These are phyloP conservation scores for Cardiospermum halicacabum DNA, from an alignment of 345 rosid species.

Conservation along the genomic window DNA sequence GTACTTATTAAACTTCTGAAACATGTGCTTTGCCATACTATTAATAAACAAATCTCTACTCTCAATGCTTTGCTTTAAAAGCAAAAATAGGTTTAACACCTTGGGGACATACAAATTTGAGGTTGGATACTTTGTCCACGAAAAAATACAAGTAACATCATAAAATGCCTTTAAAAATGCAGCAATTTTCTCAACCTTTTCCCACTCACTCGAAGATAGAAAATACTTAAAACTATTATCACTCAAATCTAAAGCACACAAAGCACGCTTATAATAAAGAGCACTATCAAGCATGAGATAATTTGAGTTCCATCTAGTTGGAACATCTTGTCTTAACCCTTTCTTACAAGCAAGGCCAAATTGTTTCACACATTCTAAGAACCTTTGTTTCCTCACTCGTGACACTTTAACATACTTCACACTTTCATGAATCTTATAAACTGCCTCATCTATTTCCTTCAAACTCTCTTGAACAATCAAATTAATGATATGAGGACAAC, in stretches of 20 bases:
- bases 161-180: background rate
- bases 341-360: background rate
- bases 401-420: background rate
- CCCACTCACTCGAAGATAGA: background rate
- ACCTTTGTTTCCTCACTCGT: background rate
- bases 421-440: background rate
- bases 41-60: background rate
- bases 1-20: background rate
- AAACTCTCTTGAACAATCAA: too few species aligned
- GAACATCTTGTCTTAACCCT: slow-evolving; percentile 8
- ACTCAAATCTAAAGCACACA: slow-evolving; percentile 6
- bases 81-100: too few species aligned
- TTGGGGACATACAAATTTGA: too few species aligned
- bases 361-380: background rate
- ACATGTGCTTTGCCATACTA: background rate
- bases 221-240: background rate
- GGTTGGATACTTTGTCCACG: too few species aligned
- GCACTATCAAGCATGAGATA: slow-evolving; percentile 8
- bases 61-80: background rate
- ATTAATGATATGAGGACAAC: too few species aligned
- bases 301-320: slow-evolving; percentile 10
- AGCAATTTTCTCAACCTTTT: background rate
- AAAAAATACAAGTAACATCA: background rate
- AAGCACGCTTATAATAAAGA: background rate
- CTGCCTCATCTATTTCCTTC: too few species aligned